Conservation (phyloP, 805 yeast genomes). For the Scheffersomyces coipomensis region DNA sequence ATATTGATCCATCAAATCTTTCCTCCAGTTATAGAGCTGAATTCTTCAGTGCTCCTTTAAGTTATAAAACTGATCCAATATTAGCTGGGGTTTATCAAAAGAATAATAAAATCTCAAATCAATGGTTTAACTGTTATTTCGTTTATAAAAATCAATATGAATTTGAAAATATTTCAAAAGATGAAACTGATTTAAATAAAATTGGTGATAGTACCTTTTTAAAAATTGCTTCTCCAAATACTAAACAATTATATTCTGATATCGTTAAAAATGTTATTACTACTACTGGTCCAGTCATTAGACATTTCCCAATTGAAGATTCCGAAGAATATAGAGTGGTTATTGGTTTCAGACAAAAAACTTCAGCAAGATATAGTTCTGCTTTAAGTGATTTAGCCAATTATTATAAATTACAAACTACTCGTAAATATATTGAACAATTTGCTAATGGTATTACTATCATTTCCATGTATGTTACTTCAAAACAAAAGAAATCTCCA, state of each 20-base stretch:
- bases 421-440: constrained; percentile 92
- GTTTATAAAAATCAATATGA: constrained; percentile 65
- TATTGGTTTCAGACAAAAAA: constrained; percentile 80
- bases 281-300: constrained; percentile 91
- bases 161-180: constrained; percentile 15
- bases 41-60: constrained; percentile 68
- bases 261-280: constrained; percentile 65
- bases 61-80: constrained; percentile 44
- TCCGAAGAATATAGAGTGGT: constrained; percentile 83
- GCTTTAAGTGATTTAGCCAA: constrained; percentile 84
- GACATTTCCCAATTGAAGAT: constrained; percentile 76
- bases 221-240: constrained; percentile 74
- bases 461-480: constrained; percentile 80
- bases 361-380: constrained; percentile 84
- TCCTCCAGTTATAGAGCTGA: constrained; percentile 62
- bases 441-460: constrained; percentile 86
- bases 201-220: constrained; percentile 80
- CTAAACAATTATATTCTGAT: constrained; percentile 72
- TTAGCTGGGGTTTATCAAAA: constrained; percentile 37
- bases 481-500: constrained; percentile 50
- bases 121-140: constrained; percentile 69
- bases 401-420: constrained; percentile 80
- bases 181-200: constrained; percentile 53
- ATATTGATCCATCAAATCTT: constrained; percentile 55
- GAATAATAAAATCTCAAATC: constrained; percentile 36